phyloP scores from a whole-genome alignment of 2,329 filamentous ascomycete genomes.

The Grosmannia penicillata region DNA sequence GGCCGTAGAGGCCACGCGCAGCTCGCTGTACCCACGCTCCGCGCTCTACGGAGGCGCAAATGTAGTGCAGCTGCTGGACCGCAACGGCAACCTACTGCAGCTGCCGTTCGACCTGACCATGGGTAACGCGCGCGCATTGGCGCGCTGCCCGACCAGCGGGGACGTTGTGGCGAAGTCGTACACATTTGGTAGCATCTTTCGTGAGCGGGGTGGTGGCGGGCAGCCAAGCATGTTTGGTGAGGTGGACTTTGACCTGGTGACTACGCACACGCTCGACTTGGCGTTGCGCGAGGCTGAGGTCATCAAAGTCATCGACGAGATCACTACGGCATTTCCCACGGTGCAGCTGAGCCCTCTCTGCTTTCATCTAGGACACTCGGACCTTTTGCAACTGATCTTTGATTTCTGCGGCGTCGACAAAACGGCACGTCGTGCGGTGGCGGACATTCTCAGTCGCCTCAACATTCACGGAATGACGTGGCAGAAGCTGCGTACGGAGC shows the following conservation, averaged over 20 bases:
- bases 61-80: constrained; percentile 67
- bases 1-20: constrained; percentile 65
- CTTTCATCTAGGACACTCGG: constrained; percentile 80
- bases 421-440: constrained; percentile 53
- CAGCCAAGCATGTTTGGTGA: constrained; percentile 75
- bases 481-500: constrained; percentile 67
- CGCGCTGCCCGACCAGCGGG: constrained; percentile 45
- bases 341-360: constrained; percentile 61
- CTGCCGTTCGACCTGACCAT: constrained; percentile 89
- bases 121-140: constrained; percentile 72
- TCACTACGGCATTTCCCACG: constrained; percentile 66
- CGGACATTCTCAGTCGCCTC: constrained; percentile 73
- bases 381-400: constrained; percentile 76
- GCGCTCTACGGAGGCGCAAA: constrained; percentile 58
- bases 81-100: constrained; percentile 76
- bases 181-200: constrained; percentile 76
- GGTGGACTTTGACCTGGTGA: constrained; percentile 94
- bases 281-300: constrained; percentile 86
- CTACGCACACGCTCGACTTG: constrained; percentile 63
- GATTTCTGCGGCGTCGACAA: constrained; percentile 71
- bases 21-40: constrained; percentile 68
- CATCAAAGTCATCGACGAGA: constrained; percentile 87
- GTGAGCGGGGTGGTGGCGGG: constrained; percentile 62
- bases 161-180: constrained; percentile 61
- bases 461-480: constrained; percentile 71